phyloP scores from a whole-genome alignment of 805 yeast genomes.

The Yamadazyma philogaea region DNA sequence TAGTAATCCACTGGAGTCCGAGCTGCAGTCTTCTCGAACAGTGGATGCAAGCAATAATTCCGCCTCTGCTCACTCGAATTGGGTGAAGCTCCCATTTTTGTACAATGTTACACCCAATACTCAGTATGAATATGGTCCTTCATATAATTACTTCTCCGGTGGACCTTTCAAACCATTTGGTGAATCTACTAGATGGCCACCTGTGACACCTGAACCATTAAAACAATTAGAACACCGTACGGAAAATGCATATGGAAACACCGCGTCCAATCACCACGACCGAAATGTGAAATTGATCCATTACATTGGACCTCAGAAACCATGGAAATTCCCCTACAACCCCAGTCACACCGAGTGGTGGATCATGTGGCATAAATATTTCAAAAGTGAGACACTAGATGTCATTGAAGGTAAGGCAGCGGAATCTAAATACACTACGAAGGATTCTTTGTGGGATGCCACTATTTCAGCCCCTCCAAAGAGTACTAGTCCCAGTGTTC shows the following conservation, averaged over 20 bases:
- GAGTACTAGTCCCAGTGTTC: background rate
- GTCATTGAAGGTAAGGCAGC: slow-evolving; percentile 3
- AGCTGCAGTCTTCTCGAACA: background rate
- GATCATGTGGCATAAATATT: slow-evolving; percentile 34
- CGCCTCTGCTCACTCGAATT: slow-evolving; percentile 26
- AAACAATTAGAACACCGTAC: background rate
- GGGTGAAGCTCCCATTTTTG: slow-evolving; percentile 75
- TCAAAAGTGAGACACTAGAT: slow-evolving; percentile 10
- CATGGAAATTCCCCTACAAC: slow-evolving; percentile 41
- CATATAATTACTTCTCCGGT: slow-evolving; percentile 49
- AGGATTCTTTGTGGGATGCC: slow-evolving; percentile 43
- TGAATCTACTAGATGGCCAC: background rate
- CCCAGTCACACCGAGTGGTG: slow-evolving; percentile 36
- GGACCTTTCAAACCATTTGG: slow-evolving; percentile 1
- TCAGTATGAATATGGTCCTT: slow-evolving; percentile 71
- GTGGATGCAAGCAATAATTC: background rate
- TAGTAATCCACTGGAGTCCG: no score
- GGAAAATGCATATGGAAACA: slow-evolving; percentile 15
- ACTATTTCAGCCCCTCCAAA: slow-evolving; percentile 42
- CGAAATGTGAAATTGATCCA: slow-evolving; percentile 53
- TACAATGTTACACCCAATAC: slow-evolving; percentile 76
- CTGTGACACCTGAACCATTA: slow-evolving; percentile 4
- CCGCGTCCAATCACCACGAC: slow-evolving; percentile 19
- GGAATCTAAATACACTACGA: slow-evolving; percentile 11
- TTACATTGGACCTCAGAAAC: slow-evolving; percentile 63